A percentile compares a stretch with the other conserved stretches of the same genome.
These are phyloP conservation scores for Cladosporium sp. DNA, from an alignment of 2,329 filamentous ascomycete genomes.

Conservation along the genomic window DNA sequence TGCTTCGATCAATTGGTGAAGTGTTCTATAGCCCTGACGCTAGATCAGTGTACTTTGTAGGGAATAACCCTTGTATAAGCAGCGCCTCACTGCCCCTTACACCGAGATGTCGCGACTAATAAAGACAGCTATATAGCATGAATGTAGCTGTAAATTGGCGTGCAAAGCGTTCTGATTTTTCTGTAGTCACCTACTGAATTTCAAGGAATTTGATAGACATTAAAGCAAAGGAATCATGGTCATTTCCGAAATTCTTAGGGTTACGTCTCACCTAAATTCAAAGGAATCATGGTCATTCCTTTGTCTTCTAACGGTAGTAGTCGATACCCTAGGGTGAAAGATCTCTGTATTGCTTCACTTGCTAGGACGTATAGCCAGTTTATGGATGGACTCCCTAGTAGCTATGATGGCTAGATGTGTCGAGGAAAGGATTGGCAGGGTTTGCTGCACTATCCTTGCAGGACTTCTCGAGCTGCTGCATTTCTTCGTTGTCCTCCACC, in stretches of 20 bases:
- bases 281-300: constrained; percentile 10
- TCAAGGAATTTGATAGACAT: constrained; percentile 1
- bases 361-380: too few relatives aligned
- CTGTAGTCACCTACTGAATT: not conserved
- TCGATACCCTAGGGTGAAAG: too few relatives aligned
- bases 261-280: constrained; percentile 16
- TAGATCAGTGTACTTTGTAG: constrained; percentile 3
- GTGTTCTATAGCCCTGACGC: constrained; percentile 6
- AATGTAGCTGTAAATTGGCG: constrained; percentile 4
- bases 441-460: not conserved
- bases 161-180: constrained; percentile 8
- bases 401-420: too few relatives aligned
- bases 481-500: not conserved
- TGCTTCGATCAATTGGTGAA: constrained; percentile 12
- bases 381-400: too few relatives aligned
- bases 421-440: too few relatives aligned
- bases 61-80: constrained; percentile 14
- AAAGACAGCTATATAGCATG: not conserved
- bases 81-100: constrained; percentile 1
- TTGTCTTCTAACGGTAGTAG: not conserved
- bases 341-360: too few relatives aligned
- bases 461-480: not conserved
- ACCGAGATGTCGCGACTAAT: not conserved
- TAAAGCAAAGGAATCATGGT: constrained; percentile 7
- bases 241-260: constrained; percentile 16